Percentiles rank a stretch among this genome's conserved stretches.
Evolutionary conservation across 2,329 filamentous ascomycete species (phyloP).

Genomic region (Paraphaeosphaeria sporulosa): DNA sequence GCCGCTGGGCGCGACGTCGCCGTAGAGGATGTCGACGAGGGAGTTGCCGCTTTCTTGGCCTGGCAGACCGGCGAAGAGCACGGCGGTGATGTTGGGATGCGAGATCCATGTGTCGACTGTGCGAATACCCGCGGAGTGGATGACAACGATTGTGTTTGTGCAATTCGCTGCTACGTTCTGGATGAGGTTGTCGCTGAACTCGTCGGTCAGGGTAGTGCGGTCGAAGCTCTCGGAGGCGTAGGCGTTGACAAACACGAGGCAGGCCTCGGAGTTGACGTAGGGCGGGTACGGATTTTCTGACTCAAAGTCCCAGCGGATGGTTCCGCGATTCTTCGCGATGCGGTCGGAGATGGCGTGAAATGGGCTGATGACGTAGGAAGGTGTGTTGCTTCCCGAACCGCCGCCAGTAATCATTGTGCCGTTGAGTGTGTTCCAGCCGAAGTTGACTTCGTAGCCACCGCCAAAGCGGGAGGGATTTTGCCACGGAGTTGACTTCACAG

Average conservation of each 20-base stretch:
- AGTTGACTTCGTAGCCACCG: slow-evolving; percentile 51
- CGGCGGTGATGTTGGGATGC: slow-evolving; percentile 79
- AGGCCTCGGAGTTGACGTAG: slow-evolving; percentile 51
- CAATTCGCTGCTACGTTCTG: slow-evolving; percentile 56
- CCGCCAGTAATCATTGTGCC: slow-evolving; percentile 55
- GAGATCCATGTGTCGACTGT: slow-evolving; percentile 77
- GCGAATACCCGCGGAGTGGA: slow-evolving; percentile 67
- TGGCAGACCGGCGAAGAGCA: slow-evolving; percentile 79
- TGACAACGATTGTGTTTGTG: slow-evolving; percentile 60
- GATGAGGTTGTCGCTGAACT: slow-evolving; percentile 45
- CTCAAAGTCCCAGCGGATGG: slow-evolving; percentile 47
- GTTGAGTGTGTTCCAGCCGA: slow-evolving; percentile 41
- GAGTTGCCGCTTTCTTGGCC: slow-evolving; percentile 60
- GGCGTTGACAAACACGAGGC: slow-evolving; percentile 65
- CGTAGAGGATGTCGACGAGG: slow-evolving; percentile 51
- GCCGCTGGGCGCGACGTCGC: slow-evolving; percentile 52
- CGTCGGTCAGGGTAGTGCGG: slow-evolving; percentile 29
- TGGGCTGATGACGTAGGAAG: slow-evolving; percentile 51
- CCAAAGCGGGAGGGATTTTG: slow-evolving; percentile 48
- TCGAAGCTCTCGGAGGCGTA: slow-evolving; percentile 50
- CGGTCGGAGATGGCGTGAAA: slow-evolving; percentile 50
- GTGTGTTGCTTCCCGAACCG: slow-evolving; percentile 50
- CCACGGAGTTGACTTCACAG: slow-evolving; percentile 45
- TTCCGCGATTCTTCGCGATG: slow-evolving; percentile 37
- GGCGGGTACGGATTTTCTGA: slow-evolving; percentile 36